These are phyloP conservation scores for Coniochaeta sp. DNA, from an alignment of 2,329 filamentous ascomycete genomes.

Conservation along the genomic window DNA sequence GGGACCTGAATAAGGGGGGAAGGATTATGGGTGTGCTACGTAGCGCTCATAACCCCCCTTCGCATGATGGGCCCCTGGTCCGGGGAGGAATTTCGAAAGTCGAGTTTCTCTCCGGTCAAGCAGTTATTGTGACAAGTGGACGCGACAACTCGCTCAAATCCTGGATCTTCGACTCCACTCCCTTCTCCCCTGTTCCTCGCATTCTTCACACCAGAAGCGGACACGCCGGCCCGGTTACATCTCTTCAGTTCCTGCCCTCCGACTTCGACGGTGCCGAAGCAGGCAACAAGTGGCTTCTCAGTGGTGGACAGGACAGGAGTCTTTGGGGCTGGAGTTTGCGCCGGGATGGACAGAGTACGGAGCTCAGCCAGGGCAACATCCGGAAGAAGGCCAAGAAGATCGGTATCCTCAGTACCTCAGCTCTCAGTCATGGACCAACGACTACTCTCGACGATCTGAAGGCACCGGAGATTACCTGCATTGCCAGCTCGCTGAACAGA, in stretches of 20 bases:
- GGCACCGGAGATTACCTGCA: conserved; percentile 83
- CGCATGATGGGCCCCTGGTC: conserved; percentile 43
- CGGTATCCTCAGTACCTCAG: conserved; percentile 57
- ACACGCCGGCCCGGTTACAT: conserved; percentile 79
- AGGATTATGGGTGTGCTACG: conserved; percentile 80
- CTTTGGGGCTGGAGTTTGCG: conserved; percentile 96
- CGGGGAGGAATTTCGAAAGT: conserved; percentile 77
- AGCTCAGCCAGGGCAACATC: conserved; percentile 85
- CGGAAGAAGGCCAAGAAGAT: conserved; percentile 85
- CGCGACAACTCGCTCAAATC: conserved; percentile 90
- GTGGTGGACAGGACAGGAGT: conserved; percentile 81
- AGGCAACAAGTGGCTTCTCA: conserved; percentile 89
- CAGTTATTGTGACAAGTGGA: conserved; percentile 83
- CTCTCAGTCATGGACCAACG: conserved; percentile 51
- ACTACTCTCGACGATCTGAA: conserved; percentile 70
- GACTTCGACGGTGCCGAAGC: conserved; percentile 85
- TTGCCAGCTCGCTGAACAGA: conserved; percentile 86
- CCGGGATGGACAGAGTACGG: conserved; percentile 86
- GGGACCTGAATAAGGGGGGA: conserved; percentile 88
- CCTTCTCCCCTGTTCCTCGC: conserved; percentile 80
- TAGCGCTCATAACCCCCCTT: conserved; percentile 77
- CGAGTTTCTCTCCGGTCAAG: conserved; percentile 84
- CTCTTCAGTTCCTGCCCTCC: conserved; percentile 76
- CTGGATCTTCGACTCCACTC: conserved; percentile 92
- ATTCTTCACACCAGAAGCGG: conserved; percentile 81